Conservation (phyloP, 495 filamentous ascomycete genomes). For the Penicillium robsamsonii region DNA sequence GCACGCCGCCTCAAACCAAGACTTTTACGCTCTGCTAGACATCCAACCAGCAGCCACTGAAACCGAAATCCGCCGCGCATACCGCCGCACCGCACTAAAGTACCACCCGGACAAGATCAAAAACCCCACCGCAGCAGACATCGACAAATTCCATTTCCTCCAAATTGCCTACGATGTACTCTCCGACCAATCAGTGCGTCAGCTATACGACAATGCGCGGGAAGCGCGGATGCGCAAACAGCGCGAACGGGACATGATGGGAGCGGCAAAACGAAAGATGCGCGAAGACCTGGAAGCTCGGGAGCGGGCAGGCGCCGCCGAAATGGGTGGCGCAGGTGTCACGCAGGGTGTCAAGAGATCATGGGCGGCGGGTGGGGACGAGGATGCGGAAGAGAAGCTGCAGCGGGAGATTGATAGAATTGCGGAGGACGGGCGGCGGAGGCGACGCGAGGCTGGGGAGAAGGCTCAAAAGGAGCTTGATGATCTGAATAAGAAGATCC, state of each 20-base stretch:
- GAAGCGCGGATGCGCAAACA: constrained; percentile 59
- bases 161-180: constrained; percentile 72
- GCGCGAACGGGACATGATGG: constrained; percentile 63
- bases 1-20: constrained; percentile 58
- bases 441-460: constrained; percentile 50
- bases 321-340: constrained; percentile 11
- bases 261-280: constrained; percentile 67
- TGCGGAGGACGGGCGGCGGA: constrained; percentile 60
- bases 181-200: constrained; percentile 56
- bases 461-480: constrained; percentile 48
- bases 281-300: constrained; percentile 70
- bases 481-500: constrained; percentile 44
- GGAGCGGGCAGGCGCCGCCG: constrained; percentile 47
- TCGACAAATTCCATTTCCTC: constrained; percentile 72
- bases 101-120: constrained; percentile 85
- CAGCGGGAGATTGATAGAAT: constrained; percentile 60
- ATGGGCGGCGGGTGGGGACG: constrained; percentile 44
- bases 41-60: constrained; percentile 62
- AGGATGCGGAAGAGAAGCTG: constrained; percentile 56
- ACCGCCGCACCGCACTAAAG: constrained; percentile 82
- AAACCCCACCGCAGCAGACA: constrained; percentile 53
- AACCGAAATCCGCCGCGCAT: constrained; percentile 78
- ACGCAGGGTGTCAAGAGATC: constrained; percentile 46
- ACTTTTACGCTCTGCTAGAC: constrained; percentile 83
- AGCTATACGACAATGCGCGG: constrained; percentile 68